Evolutionary conservation across 805 yeast species (phyloP), one percentile per base, ranked within the genome.

Genomic region (Ogataea parapolymorpha): DNA sequence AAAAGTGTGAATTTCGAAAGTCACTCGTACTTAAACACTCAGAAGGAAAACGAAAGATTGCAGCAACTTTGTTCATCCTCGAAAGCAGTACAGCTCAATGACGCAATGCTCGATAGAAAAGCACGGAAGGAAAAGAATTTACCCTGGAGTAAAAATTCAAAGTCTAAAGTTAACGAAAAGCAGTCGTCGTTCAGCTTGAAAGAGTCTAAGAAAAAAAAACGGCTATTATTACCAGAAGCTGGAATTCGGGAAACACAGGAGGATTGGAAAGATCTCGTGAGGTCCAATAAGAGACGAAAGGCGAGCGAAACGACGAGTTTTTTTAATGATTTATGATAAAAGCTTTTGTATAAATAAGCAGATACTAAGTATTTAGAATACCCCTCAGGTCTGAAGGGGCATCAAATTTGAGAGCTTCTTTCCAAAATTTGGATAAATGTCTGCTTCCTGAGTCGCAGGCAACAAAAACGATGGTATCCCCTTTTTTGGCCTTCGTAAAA

Each of bases 371-470:
- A 8, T 20, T 20, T 6, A 20, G 6, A 20, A 20, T 6, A 20
- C 7, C 22, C 22, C 10, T 20, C 9, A 37, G 18, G 11, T 37
- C 22, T 8, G 23, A 11, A 7, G 23, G 17, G 6, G 7, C 12
- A 15, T 66, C 61, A 18, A 63, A 59, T 26, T 59, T 63, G 22
- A 62, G 59, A 0, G 91, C 91, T 39, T 70, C 65, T 53, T 82
- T 86, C 97, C 97, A 91, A 57, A 91, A 93, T 62, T 91, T 91
- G 37, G 93, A 84, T 44, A 91, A 58, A 63, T 91, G 99, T 51
- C 99, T 71, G 10, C 82, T 68, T 1, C 99, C 99, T 5, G 95
- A 80, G 60, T 91, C 99, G 60, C 98, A 93, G 1, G 95, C 85
- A 35, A 93, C 74, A 14, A 95, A 78, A 5, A 91, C 95, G 16